Evolutionary conservation across 78 protist genomes (phyloP).

Genomic region (Emiliania huxleyi): DNA sequence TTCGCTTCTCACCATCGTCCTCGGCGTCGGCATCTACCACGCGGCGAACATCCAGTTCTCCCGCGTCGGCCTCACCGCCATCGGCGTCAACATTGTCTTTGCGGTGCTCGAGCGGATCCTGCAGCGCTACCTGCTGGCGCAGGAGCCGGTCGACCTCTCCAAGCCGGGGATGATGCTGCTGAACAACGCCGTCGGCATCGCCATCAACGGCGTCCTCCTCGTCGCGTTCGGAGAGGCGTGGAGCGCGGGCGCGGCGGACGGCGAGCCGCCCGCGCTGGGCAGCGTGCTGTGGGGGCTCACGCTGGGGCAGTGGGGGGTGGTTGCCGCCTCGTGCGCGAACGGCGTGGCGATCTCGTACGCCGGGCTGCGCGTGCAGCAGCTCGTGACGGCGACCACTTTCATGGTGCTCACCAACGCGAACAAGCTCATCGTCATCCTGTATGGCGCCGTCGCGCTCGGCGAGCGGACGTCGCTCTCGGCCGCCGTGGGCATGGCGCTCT

Average conservation of each 20-base stretch:
- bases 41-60: not conserved
- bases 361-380: not conserved
- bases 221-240: too few relatives aligned
- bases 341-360: constrained; percentile 25
- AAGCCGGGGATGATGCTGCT: constrained; percentile 1
- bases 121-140: constrained; percentile 11
- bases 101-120: not conserved
- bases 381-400: constrained; percentile 13
- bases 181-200: not conserved
- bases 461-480: not conserved
- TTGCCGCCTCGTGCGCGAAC: not conserved
- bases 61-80: not conserved
- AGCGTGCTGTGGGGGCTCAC: not conserved
- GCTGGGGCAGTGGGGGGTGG: not conserved
- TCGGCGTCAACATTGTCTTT: not conserved
- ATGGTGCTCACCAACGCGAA: constrained; percentile 6
- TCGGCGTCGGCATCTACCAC: not conserved
- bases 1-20: not conserved
- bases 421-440: not conserved
- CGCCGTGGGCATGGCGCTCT: not conserved
- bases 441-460: not conserved
- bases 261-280: too few relatives aligned
- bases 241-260: too few relatives aligned
- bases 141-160: not conserved
- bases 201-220: not conserved